Evolutionary conservation across 352 stramenopile species (phyloP).

Genomic region (Phytophthora ohioensis): DNA sequence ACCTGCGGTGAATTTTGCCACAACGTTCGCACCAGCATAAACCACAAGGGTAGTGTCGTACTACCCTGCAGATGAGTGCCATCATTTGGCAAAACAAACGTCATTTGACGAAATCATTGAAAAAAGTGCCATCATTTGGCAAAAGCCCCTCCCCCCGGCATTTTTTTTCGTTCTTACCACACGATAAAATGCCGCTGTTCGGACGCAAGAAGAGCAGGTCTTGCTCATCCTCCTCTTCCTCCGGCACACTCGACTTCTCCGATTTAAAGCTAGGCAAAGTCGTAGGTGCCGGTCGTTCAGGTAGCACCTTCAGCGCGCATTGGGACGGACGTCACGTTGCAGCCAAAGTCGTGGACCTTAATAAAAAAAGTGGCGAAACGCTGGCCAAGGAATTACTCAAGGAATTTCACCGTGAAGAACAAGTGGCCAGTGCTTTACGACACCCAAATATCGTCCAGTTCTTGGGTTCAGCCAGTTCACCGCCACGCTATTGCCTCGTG

Average conservation of each 20-base stretch:
- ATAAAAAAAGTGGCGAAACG: slow-evolving; percentile 35
- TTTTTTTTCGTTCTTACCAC: slow-evolving; percentile 15
- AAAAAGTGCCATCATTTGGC: too few relatives aligned
- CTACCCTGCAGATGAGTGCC: too few relatives aligned
- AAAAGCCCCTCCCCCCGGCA: background rate
- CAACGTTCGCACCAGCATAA: too few relatives aligned
- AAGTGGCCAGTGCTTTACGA: slow-evolving; percentile 60
- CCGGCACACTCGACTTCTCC: slow-evolving; percentile 42
- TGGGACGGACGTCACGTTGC: slow-evolving; percentile 63
- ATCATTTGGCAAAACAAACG: too few relatives aligned
- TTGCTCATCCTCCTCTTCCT: slow-evolving; percentile 24
- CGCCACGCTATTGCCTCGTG: slow-evolving; percentile 67
- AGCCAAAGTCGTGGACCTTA: slow-evolving; percentile 62
- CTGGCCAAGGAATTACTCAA: slow-evolving; percentile 61
- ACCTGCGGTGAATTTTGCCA: too few relatives aligned
- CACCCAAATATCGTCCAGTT: slow-evolving; percentile 74
- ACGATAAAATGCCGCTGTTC: slow-evolving; percentile 29
- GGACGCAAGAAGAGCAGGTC: slow-evolving; percentile 31
- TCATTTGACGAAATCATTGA: too few relatives aligned
- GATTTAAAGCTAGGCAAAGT: slow-evolving; percentile 56
- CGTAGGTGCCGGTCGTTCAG: slow-evolving; percentile 59
- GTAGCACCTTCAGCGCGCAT: slow-evolving; percentile 60
- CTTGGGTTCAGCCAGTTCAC: slow-evolving; percentile 54
- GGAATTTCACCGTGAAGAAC: slow-evolving; percentile 64
- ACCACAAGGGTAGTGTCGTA: too few relatives aligned